Evolutionary conservation across 164 flowering plant genomes (phyloP).

Genomic region (Warburgia ugandensis): DNA sequence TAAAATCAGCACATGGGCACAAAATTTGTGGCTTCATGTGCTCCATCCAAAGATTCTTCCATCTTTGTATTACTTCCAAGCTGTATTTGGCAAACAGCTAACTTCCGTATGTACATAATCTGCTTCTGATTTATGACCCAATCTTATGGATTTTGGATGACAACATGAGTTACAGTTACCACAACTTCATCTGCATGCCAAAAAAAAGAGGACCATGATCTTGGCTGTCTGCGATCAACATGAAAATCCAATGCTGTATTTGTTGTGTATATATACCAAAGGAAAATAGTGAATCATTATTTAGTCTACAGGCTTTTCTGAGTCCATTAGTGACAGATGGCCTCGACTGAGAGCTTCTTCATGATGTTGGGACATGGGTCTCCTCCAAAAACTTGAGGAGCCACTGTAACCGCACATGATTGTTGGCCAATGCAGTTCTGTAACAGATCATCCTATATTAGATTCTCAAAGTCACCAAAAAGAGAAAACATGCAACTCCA

Average conservation of each 20-base stretch:
- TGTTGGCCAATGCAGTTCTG: slow-evolving; percentile 88
- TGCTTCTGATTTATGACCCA: background rate
- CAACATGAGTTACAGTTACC: slow-evolving; percentile 11
- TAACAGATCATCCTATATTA: slow-evolving; percentile 16
- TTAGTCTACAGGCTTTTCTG: slow-evolving; percentile 1
- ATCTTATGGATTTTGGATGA: slow-evolving; percentile 1
- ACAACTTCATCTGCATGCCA: slow-evolving; percentile 2
- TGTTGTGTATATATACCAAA: background rate
- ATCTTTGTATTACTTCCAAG: slow-evolving; percentile 1
- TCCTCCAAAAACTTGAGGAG: slow-evolving; percentile 81
- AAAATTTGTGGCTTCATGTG: background rate
- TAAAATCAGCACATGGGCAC: background rate
- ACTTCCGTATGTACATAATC: background rate
- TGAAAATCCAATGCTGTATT: background rate
- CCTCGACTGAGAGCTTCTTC: slow-evolving; percentile 73
- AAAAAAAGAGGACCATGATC: background rate
- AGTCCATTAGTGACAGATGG: slow-evolving; percentile 34
- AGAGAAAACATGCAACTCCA: background rate
- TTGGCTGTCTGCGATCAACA: background rate
- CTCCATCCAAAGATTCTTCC: background rate
- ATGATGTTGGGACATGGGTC: slow-evolving; percentile 67
- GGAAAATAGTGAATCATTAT: background rate
- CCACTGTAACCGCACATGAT: slow-evolving; percentile 63
- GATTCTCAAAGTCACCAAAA: slow-evolving; percentile 3
- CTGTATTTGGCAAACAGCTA: background rate